Conservation (phyloP, 208 protist species). For the Perkinsela sp. region DNA sequence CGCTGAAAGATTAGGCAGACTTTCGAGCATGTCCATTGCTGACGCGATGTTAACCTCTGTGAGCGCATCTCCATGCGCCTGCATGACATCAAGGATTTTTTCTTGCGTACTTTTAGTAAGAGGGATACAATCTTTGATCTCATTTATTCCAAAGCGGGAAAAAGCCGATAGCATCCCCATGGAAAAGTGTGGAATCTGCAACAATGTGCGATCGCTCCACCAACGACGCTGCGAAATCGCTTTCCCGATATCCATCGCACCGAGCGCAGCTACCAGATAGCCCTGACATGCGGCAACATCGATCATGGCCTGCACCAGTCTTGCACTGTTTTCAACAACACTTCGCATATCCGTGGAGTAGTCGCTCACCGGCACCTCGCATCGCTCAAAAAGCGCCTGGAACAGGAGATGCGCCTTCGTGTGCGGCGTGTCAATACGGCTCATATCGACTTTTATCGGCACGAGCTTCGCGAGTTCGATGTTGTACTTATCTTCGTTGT, state of each 20-base stretch:
- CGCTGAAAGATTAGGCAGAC: neutral
- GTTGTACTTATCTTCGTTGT: slow-evolving; percentile 96
- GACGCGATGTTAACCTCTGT: neutral
- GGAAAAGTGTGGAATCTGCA: slow-evolving; percentile 53
- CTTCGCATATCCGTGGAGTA: slow-evolving; percentile 90
- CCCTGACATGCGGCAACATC: slow-evolving; percentile 78
- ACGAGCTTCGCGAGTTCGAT: slow-evolving; percentile 26
- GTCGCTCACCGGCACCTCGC: slow-evolving; percentile 78
- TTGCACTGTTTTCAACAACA: slow-evolving; percentile 83
- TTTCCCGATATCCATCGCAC: slow-evolving; percentile 72
- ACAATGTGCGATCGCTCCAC: slow-evolving; percentile 36
- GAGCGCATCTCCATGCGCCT: neutral
- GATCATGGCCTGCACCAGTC: slow-evolving; percentile 80
- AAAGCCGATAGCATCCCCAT: slow-evolving; percentile 25
- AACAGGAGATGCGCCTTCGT: slow-evolving; percentile 87
- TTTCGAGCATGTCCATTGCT: neutral
- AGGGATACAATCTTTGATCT: slow-evolving; percentile 7
- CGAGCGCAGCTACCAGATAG: slow-evolving; percentile 45
- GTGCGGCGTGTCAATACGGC: slow-evolving; percentile 58
- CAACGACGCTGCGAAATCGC: slow-evolving; percentile 74
- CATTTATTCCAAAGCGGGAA: slow-evolving; percentile 12
- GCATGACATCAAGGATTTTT: neutral
- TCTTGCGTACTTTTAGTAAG: neutral
- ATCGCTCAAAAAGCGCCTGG: slow-evolving; percentile 80
- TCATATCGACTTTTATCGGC: slow-evolving; percentile 25